Evolutionary conservation across 2,329 filamentous ascomycete species (phyloP), one percentile per base, ranked within the genome.

Genomic region (Phialophora expanda): DNA sequence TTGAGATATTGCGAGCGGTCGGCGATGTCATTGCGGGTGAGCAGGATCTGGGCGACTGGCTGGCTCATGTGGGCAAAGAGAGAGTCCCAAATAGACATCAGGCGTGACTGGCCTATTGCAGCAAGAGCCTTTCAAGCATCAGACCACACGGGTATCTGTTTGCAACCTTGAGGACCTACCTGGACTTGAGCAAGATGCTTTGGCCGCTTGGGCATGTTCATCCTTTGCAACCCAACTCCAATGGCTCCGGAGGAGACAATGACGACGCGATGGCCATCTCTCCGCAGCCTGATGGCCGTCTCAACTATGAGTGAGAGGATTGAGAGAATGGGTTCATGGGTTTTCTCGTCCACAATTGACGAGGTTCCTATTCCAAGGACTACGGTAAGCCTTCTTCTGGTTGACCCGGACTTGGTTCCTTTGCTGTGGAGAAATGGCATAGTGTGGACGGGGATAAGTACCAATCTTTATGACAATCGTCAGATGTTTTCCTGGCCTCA

Each of bases 221-320:
- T 97, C 67, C 93, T 88, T 65, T 91, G 87, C 67, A 99, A 83
- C 6, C 93, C 95, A 67, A 99, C 93, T 65, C 94, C 95, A 78
- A 99, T 96, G 77, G 95, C 95, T 66, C 95, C 95, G 0, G 95
- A 99, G 2, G 95, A 99, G 69, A 98, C 96, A 71, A 99, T 91
- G 77, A 99, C 89, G 59, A 99, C 95, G 73, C 89, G 88, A 78
- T 99, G 93, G 57, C 95, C 95, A 87, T 96, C 90, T 78, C 93
- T 90, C 71, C 89, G 89, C 51, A 99, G 84, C 75, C 89, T 91
- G 61, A 94, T 90, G 14, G 92, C 93, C 22, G 95, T 98, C 80
- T 98, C 93, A 70, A 98, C 95, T 71, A 99, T 97, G 66, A 94
- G 83, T 67, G 91, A 93, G 64, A 99, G 83, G 72, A 93, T 96